These are phyloP conservation scores for Volvariella surrecta DNA, from an alignment of 1,284 basidiomycete species.

Conservation along the genomic window DNA sequence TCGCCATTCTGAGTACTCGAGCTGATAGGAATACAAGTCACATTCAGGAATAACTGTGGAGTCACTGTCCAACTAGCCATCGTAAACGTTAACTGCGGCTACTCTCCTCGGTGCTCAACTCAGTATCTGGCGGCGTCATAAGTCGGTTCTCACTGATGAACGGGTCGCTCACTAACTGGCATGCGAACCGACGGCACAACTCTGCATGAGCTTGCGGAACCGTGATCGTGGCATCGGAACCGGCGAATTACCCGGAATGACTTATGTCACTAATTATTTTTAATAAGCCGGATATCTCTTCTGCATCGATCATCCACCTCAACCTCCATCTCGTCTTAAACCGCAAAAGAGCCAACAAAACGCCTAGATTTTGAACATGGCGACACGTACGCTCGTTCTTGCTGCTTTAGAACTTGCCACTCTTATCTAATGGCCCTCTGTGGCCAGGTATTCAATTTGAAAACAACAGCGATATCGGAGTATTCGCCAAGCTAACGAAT, in stretches of 20 bases:
- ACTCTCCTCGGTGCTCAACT: constrained; percentile 26
- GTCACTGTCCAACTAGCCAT: constrained; percentile 23
- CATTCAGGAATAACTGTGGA: constrained; percentile 25
- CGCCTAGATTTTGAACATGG: no score
- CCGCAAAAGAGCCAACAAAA: constrained; percentile 1
- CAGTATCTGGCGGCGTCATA: constrained; percentile 24
- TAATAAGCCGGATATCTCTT: no score
- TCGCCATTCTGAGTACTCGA: no score
- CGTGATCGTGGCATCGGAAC: no score
- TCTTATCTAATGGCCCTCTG: no score
- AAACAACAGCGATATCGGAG: constrained; percentile 94
- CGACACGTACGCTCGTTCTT: no score
- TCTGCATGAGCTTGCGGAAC: constrained; percentile 15
- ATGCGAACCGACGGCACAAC: constrained; percentile 13
- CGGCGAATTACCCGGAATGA: no score
- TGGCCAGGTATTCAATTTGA: constrained; percentile 83
- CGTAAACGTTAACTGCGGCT: constrained; percentile 29
- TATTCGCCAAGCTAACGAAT: constrained; percentile 94
- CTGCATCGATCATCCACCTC: no score
- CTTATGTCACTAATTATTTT: no score
- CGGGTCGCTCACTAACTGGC: not conserved
- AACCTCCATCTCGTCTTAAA: no score
- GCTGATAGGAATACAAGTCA: constrained; percentile 15
- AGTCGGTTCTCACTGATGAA: constrained; percentile 3
- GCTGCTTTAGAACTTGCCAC: no score